phyloP scores from a whole-genome alignment of 192 early-diverging fungal genomes.

The Coemansia sp. region DNA sequence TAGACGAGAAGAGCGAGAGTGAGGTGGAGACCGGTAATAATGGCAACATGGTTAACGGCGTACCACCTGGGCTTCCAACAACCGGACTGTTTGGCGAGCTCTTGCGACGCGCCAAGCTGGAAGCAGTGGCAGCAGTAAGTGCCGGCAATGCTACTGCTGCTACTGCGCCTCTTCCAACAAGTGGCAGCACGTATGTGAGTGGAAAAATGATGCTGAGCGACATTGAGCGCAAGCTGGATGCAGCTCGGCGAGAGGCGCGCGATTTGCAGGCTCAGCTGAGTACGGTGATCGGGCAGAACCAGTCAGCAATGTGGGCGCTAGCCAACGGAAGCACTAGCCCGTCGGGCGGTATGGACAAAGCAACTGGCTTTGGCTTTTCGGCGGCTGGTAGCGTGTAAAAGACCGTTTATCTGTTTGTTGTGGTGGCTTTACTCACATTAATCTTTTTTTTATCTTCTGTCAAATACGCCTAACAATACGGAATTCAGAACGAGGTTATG shows the following conservation, averaged over 20 bases:
- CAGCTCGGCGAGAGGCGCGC: slow-evolving; percentile 38
- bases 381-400: slow-evolving; percentile 9
- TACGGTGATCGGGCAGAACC: slow-evolving; percentile 51
- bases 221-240: slow-evolving; percentile 46
- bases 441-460: background rate
- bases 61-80: slow-evolving; percentile 40
- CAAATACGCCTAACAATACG: too few species aligned
- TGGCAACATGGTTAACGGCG: slow-evolving; percentile 27
- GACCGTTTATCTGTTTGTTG: background rate
- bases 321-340: slow-evolving; percentile 18
- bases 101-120: slow-evolving; percentile 33
- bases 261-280: slow-evolving; percentile 53
- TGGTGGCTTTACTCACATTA: background rate
- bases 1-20: background rate
- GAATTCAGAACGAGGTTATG: background rate
- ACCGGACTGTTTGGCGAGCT: slow-evolving; percentile 55
- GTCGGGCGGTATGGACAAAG: slow-evolving; percentile 6
- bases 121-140: background rate
- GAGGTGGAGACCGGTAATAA: background rate
- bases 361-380: slow-evolving; percentile 11
- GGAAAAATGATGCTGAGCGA: slow-evolving; percentile 45
- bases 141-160: background rate
- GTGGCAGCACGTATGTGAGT: slow-evolving; percentile 7
- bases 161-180: slow-evolving; percentile 7
- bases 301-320: slow-evolving; percentile 46